Evolutionary conservation across 495 filamentous ascomycete species (phyloP), one percentile per base, ranked within the genome.

Genomic region (Podospora fimiseda): DNA sequence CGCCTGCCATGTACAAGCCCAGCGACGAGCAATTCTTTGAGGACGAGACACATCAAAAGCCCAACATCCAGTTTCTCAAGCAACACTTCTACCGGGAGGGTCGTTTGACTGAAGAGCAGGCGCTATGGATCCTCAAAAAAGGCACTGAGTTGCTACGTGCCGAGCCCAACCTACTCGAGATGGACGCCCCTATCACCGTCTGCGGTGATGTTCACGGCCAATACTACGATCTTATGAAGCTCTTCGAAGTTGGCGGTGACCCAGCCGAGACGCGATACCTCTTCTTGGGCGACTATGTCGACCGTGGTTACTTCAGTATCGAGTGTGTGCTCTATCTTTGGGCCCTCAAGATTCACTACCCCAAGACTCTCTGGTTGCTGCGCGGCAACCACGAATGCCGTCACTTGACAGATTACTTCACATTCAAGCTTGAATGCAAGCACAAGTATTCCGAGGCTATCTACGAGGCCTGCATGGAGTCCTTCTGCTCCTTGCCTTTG

Each of bases 111-210:
- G 91, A 98, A 60, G 92, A 96, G 46, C 93, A 98, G 72, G 93
- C 93, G 41, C 76, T 98, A 71, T 96, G 85, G 83, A 98, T 98
- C 58, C 86, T 98, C 68, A 76, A 84, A 55, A 79, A 80, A 48
- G 93, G 92, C 51, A 88, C 88, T 36, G 83, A 96, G 64, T 66
- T 96, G 24, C 76, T 98, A 49, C 84, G 82, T 56, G 74, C 81
- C 38, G 93, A 98, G 71, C 93, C 93, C 30, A 98, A 96, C 69
- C 76, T 98, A 44, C 80, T 98, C 54, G 93, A 98, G 76, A 97
- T 98, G 93, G 93, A 98, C 74, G 93, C 93, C 24, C 93, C 93
- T 22, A 98, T 98, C 67, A 98, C 93, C n/a, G 93, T 98, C 33
- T 98, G 93, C 65, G 93, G 93, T 62, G 93, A 98, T 65, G 90